Evolutionary conservation across 2,329 filamentous ascomycete genomes (phyloP), one percentile per base, ranked within the genome.

Genomic region (Diaporthe longicolla): DNA sequence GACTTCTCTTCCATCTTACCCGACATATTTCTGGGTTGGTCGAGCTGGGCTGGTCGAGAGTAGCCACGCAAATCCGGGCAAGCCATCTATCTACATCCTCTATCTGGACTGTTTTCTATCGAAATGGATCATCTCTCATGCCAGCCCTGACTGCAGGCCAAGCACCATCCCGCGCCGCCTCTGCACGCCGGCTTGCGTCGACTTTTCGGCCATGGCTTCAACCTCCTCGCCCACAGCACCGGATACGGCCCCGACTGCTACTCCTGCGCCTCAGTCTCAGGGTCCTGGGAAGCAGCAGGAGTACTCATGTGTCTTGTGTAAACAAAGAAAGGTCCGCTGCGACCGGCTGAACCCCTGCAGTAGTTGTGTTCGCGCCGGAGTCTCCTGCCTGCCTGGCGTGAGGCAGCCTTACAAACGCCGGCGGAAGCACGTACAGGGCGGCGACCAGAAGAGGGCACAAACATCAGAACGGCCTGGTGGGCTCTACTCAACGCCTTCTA

Each of bases 291-390:
- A 35, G 8, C 72, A 74, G 43, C 74, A 76, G 48, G 74, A 76
- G 24, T 84, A 87, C 54, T 84, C 88, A 0, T 90, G 89, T 75
- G 79, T 88, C 8, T 80, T 84, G 2, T 90, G 88, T 76, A 87
- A 89, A 76, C 86, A 87, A 75, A 84, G 87, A 32, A 89, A 88
- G 76, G 81, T 88, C 32, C 86, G 84, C 71, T 89, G 87, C 78
- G 83, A 87, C 70, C 83, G 85, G 63, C 82, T 80, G 48, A 82
- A 82, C 70, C 87, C 86, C 0, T 89, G 87, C 76, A 75, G 79
- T 19, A 83, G 82, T 35, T 88, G 87, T 74, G 72, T 83, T 19
- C 84, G 80, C 57, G 78, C 81, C 17, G 75, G 79, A 2, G 80
- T 77, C 5, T 80, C 84, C 45, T 89, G 82, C 69, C 74, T 79